phyloP scores from a whole-genome alignment of 23 red algal species.

The Cyanidiococcus yangmingshanensis region DNA sequence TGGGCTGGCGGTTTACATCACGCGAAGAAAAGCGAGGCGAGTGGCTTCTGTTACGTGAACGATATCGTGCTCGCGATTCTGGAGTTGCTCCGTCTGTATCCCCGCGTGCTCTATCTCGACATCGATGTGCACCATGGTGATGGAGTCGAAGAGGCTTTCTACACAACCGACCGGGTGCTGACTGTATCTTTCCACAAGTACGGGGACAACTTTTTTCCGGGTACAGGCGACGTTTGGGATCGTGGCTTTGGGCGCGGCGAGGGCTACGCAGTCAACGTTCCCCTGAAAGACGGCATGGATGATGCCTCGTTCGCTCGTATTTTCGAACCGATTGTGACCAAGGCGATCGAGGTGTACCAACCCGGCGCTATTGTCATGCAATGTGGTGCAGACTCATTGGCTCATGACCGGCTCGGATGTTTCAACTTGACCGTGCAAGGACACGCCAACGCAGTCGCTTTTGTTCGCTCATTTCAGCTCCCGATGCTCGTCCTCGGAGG shows the following conservation, averaged over 20 bases:
- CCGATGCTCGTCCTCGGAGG: slow-evolving; percentile 85
- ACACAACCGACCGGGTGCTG: slow-evolving; percentile 96
- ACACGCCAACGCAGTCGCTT: slow-evolving; percentile 77
- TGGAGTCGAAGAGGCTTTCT: slow-evolving; percentile 99
- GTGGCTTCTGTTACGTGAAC: slow-evolving; percentile 95
- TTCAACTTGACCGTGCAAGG: slow-evolving; percentile 93
- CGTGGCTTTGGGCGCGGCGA: slow-evolving; percentile 78
- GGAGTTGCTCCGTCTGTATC: slow-evolving; percentile 73
- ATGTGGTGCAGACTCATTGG: slow-evolving; percentile 91
- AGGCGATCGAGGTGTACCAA: slow-evolving; percentile 84
- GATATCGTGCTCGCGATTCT: slow-evolving; percentile 95
- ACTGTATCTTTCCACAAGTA: slow-evolving; percentile 98
- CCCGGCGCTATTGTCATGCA: slow-evolving; percentile 92
- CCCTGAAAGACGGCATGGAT: slow-evolving; percentile 91
- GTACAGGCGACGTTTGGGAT: slow-evolving; percentile 95
- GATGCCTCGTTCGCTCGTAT: slow-evolving; percentile 68
- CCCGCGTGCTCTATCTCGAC: slow-evolving; percentile 95
- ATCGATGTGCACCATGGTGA: slow-evolving; percentile 99
- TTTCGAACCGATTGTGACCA: slow-evolving; percentile 71
- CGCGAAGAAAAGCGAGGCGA: slow-evolving; percentile 94
- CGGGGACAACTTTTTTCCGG: slow-evolving; percentile 96
- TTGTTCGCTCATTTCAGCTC: slow-evolving; percentile 66
- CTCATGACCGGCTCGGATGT: slow-evolving; percentile 85
- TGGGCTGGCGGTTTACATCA: slow-evolving; percentile 97
- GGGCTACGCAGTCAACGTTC: slow-evolving; percentile 94